A percentile compares a stretch with the other conserved stretches of the same genome.
Conservation (phyloP, 2,329 filamentous ascomycete species). For the Ilyonectria destructans region DNA sequence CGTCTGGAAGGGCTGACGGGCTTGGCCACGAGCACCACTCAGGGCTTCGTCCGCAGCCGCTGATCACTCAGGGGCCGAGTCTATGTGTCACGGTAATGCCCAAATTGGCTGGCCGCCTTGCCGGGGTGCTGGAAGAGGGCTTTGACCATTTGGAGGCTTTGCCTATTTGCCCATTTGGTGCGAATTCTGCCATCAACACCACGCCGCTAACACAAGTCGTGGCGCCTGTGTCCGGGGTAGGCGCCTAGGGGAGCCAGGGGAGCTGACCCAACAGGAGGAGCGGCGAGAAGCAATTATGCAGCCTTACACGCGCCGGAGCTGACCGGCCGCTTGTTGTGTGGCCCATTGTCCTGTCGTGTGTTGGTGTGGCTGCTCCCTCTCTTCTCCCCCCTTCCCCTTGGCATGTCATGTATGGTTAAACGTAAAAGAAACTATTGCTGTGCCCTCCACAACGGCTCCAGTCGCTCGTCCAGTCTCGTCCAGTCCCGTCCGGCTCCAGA, state of each 20-base stretch:
- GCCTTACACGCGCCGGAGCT: conserved; percentile 1
- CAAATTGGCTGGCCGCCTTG: neutral
- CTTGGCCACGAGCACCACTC: neutral
- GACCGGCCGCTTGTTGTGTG: neutral
- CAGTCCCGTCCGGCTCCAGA: neutral
- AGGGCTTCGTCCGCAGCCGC: neutral
- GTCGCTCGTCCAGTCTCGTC: too few species aligned
- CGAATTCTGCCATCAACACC: neutral
- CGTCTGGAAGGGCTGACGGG: neutral
- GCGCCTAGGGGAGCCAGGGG: neutral
- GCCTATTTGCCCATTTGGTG: too few species aligned
- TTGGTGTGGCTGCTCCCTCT: too few species aligned
- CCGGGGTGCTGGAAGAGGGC: neutral
- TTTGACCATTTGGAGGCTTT: neutral
- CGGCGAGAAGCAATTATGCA: neutral
- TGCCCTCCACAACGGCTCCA: too few species aligned
- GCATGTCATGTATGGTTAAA: neutral
- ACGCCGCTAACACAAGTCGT: neutral
- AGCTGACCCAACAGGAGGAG: neutral
- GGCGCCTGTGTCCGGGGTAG: neutral
- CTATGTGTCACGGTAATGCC: neutral
- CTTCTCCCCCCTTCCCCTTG: too few species aligned
- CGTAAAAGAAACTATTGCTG: too few species aligned
- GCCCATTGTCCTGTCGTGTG: neutral
- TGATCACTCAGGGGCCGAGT: neutral